Base-by-base conservation (phyloP, 768 basidiomycete genomes). In the Tulasnella sp. region DNA sequence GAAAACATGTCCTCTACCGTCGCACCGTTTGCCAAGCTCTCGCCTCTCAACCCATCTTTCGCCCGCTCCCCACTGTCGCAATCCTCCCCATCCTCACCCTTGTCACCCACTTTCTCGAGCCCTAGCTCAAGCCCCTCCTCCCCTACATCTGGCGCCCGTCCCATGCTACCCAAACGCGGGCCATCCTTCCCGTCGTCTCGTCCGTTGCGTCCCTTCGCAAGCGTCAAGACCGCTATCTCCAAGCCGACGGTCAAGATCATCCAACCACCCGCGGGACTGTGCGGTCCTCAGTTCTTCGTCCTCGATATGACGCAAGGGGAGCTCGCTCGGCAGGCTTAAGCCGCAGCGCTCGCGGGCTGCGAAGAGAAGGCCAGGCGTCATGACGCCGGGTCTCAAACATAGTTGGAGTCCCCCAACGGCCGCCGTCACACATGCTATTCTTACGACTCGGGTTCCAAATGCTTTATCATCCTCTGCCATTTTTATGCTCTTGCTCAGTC, bases 251-350 rank as follows among this genome's bases (percentile, higher is more conserved):
- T 26, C 74, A 95, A 95, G 82, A 86, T 94, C 82, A 94, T 95
- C 78, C 88, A 93, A 83, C 91, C 92, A 13, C 92, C 94, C 37
- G 87, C 90, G 82, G 90, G 92, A 83, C 73, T 73, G 69, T 71
- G 72, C 42, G 88, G 89, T 83, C 86, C 87, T 71, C 89, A 88
- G 51, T 82, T 83, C 76, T 95, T 94, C 81, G 86, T 91, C 79
- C 89, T 95, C 74, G 88, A 94, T 84, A 87, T 95, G 78, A 94
- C 93, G 0, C 93, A 93, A 83, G 93, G 89, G 10, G 93, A 95
- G 83, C 88, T 95, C 83, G 79, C 79, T 29, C 37, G 79, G 23
- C 70, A 75, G 51, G 44, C 18, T 1, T 75, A 57, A 57, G 18
- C 13, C 23, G 51, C 16, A 9, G 7, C 2, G 15, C 5, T 74